Percentiles rank a stretch among this genome's conserved stretches.
Evolutionary conservation across 202 grass and related monocot genomes (phyloP).

Genomic region (Cymbopogon flexuosus): DNA sequence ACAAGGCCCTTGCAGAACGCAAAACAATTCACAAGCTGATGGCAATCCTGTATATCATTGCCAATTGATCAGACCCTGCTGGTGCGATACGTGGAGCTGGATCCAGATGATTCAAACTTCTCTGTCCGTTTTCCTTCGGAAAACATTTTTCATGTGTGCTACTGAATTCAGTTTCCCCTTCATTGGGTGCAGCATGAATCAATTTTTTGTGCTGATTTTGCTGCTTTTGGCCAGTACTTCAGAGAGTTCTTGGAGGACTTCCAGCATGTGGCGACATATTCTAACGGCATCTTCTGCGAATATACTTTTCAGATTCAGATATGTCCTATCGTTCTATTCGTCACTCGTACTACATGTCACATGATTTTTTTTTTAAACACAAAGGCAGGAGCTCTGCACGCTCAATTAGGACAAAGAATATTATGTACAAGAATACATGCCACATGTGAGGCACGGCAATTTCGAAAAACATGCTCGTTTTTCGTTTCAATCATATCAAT

Average conservation of each 20-base stretch:
- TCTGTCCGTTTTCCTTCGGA: neutral
- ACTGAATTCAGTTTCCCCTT: neutral
- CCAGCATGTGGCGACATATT: neutral
- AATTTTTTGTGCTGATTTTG: slow-evolving; percentile 1
- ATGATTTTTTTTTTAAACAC: too few species aligned
- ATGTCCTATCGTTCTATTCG: neutral
- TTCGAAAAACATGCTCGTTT: too few species aligned
- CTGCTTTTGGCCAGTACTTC: neutral
- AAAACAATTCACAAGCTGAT: slow-evolving; percentile 1
- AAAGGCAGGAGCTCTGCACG: too few species aligned
- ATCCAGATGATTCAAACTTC: slow-evolving; percentile 1
- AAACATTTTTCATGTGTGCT: neutral
- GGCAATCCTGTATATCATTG: neutral
- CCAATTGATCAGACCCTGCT: neutral
- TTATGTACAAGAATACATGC: too few species aligned
- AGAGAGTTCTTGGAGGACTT: neutral
- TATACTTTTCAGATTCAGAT: neutral
- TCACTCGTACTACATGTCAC: too few species aligned
- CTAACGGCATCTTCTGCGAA: slow-evolving; percentile 4
- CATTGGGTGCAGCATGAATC: neutral
- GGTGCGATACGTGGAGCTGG: neutral
- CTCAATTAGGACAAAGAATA: too few species aligned
- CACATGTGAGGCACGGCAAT: too few species aligned
- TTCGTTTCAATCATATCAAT: too few species aligned
- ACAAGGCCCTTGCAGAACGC: neutral